Base-by-base conservation (phyloP, 306 rosid genomes). In the Sesbania bispinosa region DNA sequence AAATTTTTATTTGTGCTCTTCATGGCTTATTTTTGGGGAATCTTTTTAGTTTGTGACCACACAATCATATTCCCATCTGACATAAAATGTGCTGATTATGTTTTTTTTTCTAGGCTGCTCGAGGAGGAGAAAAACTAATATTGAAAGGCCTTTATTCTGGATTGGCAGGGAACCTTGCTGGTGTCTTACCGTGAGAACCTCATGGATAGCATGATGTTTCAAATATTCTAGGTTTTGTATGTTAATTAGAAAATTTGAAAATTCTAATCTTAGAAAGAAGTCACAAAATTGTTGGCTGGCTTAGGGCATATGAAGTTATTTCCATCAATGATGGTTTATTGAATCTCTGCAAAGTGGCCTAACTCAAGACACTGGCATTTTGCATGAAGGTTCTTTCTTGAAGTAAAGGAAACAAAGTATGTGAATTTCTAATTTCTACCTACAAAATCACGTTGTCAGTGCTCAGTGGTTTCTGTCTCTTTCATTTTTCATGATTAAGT, bases 71-170 rank as follows among this genome's bases (percentile, higher is more conserved):
- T 74, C 52, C 70, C 43, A 13, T 26, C 45, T 63, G 43, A 35
- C 69, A 50, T 74, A 16, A 65, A 55, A 23, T 64, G 19, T 33
- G 23, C 52, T 52, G 35, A 39, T 76, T 42, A 30, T 23, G 13
- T 55, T 16, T 65, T 73, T 29, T 52, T 50, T 60, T 66, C 35
- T 82, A 93, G 98, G 98, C 92, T 74, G 90, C 90, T 51, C 96
- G 88, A 0, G 98, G 90, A 57, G 97, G 97, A 76, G 96, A 88
- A 41, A 85, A 84, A 82, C 88, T 93, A 74, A 63, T 84, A 58
- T 77, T 88, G 51, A 80, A 83, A 84, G 97, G 98, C 55, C 97
- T 93, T 62, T 93, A 90, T 84, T 91, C 98, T 38, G 98, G 98
- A 87, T 82, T 93, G 88, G 88, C 88, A 4, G 98, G 98, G 77